Base-by-base conservation (phyloP, 768 basidiomycete genomes). In the Amanita polypyramis region DNA sequence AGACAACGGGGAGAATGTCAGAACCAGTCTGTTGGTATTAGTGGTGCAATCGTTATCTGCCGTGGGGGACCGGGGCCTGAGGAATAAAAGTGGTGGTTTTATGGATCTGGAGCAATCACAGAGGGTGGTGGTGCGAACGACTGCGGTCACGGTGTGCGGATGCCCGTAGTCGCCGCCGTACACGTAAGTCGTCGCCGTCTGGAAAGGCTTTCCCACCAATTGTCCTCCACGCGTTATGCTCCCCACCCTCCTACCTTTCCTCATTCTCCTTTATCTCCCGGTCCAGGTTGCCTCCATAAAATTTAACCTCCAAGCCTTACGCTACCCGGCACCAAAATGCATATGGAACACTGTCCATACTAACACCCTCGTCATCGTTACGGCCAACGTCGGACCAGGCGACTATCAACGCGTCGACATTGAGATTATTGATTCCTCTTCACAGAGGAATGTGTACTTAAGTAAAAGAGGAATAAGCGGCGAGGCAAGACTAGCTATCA, bases 271-370 rank as follows among this genome's bases (percentile, higher is more conserved):
- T 33, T 53, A 60, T 14, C 54, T 58, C 14, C 56, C 61, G 4
- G 43, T 59, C 4, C 57, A 62, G 12, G 58, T 58, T 12, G 43
- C 55, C 33, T 89, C 87, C 43, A 87, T 99, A 68, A 98, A 97
- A 66, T 96, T 98, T 64, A 62, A 74, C 32, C 70, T 96, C 19
- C 76, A 67, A 27, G 80, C 92, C 0, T 74, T 74, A 52, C 78
- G 80, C 52, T 77, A 83, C 55, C 93, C 95, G 0, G 66, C 72
- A 21, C 59, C 76, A 54, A 93, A 91, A 66, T 97, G 95, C 66
- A 83, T 98, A 49, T 99, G 96, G 96, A 96, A 99, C 62, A 71
- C 85, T 19, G 95, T 83, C 7, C 87, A 93, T 58, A 67, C 74
- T 5, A 82, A 91, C 57, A 77, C 89, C 5, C 83, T 98, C 30